Evolutionary conservation across 73 alveolate species (phyloP), one percentile per base, ranked within the genome.

Genomic region (Paramecium sonneborni): DNA sequence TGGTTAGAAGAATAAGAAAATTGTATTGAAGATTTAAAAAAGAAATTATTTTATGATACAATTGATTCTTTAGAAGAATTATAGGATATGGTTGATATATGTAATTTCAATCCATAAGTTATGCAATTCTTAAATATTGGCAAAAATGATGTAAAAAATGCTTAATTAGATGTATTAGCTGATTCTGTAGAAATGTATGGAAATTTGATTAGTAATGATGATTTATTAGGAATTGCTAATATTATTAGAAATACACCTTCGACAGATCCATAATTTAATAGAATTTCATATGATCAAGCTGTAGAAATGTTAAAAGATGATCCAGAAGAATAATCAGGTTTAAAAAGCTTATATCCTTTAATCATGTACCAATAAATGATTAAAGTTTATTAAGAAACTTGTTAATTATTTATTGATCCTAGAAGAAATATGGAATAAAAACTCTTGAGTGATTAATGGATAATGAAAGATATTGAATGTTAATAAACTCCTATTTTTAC

Each of bases 111-210:
- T 23, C 28, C 39, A 20, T 12, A 46, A 39, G 74, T 79, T 0
- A 34, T 79, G 5, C 1, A 41, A 79, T 24, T 79, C 20, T 34
- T 79, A 5, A 39, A 79, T 23, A 30, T 79, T 12, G 69, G 46
- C 32, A 39, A 79, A 20, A 26, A 38, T 15, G 90, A 79, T 20
- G 41, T 79, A 7, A 46, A 30, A 46, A 39, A 79, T 41, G 76
- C 90, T 0, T 34, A 79, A 26, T 79, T 41, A 21, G 72, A 79
- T 79, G 74, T 79, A 0, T 44, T 79, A 15, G 76, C 90, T 8
- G 90, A 79, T 79, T 21, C 90, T 12, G 74, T 46, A 6, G 69
- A 79, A 24, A 21, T 79, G 55, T 79, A 39, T 79, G 90, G 55
- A 20, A 39, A 30, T 7, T 3, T 38, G 23, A 39, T 9, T 23